Evolutionary conservation across 2,329 filamentous ascomycete genomes (phyloP), one percentile per base, ranked within the genome.

Genomic region (Trichophyton benhamiae): DNA sequence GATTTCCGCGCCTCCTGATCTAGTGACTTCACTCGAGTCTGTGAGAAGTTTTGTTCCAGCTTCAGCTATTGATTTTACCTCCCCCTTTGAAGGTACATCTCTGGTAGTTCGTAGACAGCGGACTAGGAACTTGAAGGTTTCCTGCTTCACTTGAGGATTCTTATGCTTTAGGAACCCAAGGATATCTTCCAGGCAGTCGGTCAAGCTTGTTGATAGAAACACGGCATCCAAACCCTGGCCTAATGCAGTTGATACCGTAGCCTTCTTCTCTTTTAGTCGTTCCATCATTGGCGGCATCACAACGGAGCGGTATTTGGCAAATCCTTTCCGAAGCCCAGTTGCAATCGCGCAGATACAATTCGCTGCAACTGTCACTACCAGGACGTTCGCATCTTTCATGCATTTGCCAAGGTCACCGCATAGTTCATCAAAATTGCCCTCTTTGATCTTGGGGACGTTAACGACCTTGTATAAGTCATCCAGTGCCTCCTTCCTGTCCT

Each of bases 371-470:
- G 88, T 94, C 20, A 96, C 94, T 57, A 97, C 94, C 3, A 89
- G 87, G 67, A 99, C 87, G 71, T 99, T 99, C 68, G 95, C 94
- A 68, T 99, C 95, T 75, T 99, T 99, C 94, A 99, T 99, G 68
- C 85, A 90, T 75, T 97, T 99, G 52, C 94, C 92, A 60, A 97
- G 80, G 3, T 84, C 87, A 63, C 89, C 83, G 61, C 89, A 84
- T 66, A 97, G 82, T 68, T 97, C 92, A 71, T 87, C 84, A 70
- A 91, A 97, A 60, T 89, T 87, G 5, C 85, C 89, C 67, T 97
- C 92, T 73, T 96, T 95, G 73, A 99, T 96, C 64, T 87, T 83
- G 13, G 92, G 91, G 46, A 95, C 87, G 68, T 95, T 95, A 61
- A 95, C 75, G 2, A 84, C 81, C 13, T 83, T 82, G 67, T 86